Conservation (phyloP, 2,329 filamentous ascomycete genomes). For the Lachnellula arida region DNA sequence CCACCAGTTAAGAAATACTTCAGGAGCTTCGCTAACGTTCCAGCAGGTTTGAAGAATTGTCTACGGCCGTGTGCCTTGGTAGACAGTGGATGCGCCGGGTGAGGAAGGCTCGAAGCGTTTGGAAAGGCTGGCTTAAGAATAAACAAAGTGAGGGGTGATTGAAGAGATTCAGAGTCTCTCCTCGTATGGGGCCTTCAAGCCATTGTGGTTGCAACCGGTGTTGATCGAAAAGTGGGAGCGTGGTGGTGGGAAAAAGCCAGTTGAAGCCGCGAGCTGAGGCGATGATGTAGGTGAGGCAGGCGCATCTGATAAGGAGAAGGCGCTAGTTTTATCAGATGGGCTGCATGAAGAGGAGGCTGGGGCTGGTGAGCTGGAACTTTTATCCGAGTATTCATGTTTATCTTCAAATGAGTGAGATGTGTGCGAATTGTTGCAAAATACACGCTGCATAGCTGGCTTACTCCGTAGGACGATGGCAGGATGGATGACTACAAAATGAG, state of each 20-base stretch:
- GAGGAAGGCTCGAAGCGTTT: neutral
- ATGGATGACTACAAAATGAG: too few species aligned
- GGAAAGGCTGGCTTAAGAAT: neutral
- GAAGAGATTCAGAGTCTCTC: neutral
- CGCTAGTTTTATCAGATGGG: neutral
- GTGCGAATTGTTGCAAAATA: neutral
- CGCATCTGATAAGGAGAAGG: neutral
- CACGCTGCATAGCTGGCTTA: neutral
- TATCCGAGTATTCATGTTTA: neutral
- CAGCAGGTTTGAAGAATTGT: neutral
- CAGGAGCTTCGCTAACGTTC: neutral
- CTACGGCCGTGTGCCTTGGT: neutral
- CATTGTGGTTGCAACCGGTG: neutral
- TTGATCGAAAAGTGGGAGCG: neutral
- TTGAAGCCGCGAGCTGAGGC: neutral
- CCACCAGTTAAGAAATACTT: neutral
- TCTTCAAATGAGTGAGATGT: neutral
- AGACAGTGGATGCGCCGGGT: neutral
- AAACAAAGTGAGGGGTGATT: neutral
- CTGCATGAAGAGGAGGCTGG: too few species aligned
- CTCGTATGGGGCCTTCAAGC: neutral
- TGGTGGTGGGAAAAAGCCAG: conserved; percentile 7
- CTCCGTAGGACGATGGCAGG: neutral
- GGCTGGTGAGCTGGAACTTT: neutral
- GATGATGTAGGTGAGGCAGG: conserved; percentile 9